Evolutionary conservation across 768 basidiomycete species (phyloP), one percentile per base, ranked within the genome.

Genomic region (Neoboletus brunneissimus): DNA sequence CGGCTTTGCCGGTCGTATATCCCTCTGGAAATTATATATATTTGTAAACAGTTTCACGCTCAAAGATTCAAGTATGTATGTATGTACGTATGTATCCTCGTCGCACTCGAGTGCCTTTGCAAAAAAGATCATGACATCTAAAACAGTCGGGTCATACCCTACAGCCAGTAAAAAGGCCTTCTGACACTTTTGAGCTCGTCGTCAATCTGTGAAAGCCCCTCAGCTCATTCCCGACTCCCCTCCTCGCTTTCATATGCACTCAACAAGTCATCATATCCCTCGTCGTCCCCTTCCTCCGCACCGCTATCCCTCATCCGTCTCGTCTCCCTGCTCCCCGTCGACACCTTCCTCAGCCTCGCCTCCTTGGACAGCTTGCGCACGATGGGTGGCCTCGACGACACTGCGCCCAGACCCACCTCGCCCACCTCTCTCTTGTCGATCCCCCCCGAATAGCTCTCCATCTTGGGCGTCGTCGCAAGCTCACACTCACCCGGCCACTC

Each of bases 191-290:
- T 29, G 2, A n/a, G 16, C 16, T 41, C 18, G 6, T 51, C 35
- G 34, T 49, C 34, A 7, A 16, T 25, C 22, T 9, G 20, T 40
- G 41, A 48, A 25, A 51, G 5, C 44, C 27, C 45, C 15, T 13
- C 12, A 13, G 31, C 48, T 64, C 64, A 72, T 48, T 68, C 64
- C n/a, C 47, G 66, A 35, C 67, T 66, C 31, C 76, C 77, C 51
- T 85, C 86, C 65, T 89, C 88, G 64, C 89, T 89, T 73, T 91
- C 89, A 64, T 91, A 91, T 20, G 89, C 89, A 67, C 86, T 89
- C 56, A 91, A 70, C 53, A 91, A 66, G 13, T 90, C 89, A 61
- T 86, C 88, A 53, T 89, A 90, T 4, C 87, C 82, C 52, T 80
- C 79, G 61, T 91, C 89, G 56, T 90, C 89, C 5, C 89, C 88